Conservation (phyloP, 2,329 filamentous ascomycete genomes). For the Colletotrichum sp. region DNA sequence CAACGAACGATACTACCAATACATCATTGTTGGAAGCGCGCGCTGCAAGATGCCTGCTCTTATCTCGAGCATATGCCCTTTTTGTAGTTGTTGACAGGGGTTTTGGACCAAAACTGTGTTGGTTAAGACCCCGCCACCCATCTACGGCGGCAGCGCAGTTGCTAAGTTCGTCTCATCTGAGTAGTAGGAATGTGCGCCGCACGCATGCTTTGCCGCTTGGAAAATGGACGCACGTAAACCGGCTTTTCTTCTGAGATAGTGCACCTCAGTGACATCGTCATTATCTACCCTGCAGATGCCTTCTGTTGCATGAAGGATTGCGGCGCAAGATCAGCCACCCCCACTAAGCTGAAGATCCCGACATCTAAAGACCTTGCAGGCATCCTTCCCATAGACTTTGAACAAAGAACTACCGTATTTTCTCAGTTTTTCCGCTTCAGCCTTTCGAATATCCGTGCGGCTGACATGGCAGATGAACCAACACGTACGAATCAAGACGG, state of each 20-base stretch:
- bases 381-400: neutral
- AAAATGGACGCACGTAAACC: neutral
- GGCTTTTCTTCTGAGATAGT: neutral
- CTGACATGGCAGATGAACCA: rapidly evolving
- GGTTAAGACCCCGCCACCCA: neutral
- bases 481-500: neutral
- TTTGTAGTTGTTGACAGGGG: neutral
- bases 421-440: neutral
- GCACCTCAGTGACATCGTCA: neutral
- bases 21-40: neutral
- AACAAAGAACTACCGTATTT: neutral
- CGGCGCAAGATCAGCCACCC: neutral
- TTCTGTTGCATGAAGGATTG: neutral
- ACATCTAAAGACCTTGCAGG: neutral
- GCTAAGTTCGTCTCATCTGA: neutral
- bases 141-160: neutral
- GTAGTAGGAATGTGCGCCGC: neutral
- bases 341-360: neutral
- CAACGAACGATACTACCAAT: neutral
- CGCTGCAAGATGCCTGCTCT: neutral
- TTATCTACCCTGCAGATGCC: neutral
- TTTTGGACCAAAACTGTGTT: neutral
- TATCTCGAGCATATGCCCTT: neutral
- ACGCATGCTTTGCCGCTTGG: neutral
- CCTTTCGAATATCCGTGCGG: neutral